Percentiles rank a stretch among this genome's conserved stretches.
phyloP scores from a whole-genome alignment of 768 basidiomycete genomes.

The Pisolithus sp. region DNA sequence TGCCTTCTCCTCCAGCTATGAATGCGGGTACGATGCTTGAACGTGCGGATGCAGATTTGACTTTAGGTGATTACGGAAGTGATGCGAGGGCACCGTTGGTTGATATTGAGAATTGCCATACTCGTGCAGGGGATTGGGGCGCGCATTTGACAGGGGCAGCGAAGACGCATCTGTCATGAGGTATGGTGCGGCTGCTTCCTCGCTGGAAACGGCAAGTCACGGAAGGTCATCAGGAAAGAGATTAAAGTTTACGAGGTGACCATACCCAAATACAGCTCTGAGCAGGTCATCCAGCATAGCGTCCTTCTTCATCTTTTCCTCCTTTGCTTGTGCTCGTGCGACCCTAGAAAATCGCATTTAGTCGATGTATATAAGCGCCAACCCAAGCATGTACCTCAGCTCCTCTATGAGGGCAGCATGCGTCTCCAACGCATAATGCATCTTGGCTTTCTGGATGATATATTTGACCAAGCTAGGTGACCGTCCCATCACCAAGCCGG shows the following conservation, averaged over 20 bases:
- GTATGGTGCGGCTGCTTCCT: slow-evolving; percentile 19
- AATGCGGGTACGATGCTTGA: slow-evolving; percentile 11
- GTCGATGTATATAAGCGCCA: not conserved
- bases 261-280: slow-evolving; percentile 45
- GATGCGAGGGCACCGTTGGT: slow-evolving; percentile 2
- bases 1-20: slow-evolving; percentile 2
- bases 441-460: slow-evolving; percentile 63
- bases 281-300: slow-evolving; percentile 50
- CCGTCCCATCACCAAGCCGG: slow-evolving; percentile 63
- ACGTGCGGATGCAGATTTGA: slow-evolving; percentile 10
- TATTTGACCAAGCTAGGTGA: slow-evolving; percentile 69
- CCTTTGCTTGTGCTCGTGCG: slow-evolving; percentile 44
- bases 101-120: slow-evolving; percentile 6
- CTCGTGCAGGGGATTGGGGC: slow-evolving; percentile 3
- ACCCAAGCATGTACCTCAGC: slow-evolving; percentile 30
- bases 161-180: slow-evolving; percentile 4
- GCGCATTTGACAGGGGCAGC: slow-evolving; percentile 2
- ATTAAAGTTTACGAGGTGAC: slow-evolving; percentile 9
- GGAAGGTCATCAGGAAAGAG: not conserved
- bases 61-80: slow-evolving; percentile 2
- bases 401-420: slow-evolving; percentile 63
- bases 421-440: slow-evolving; percentile 60
- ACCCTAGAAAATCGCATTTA: slow-evolving; percentile 22
- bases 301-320: slow-evolving; percentile 56
- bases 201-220: slow-evolving; percentile 10